Evolutionary conservation across 2,329 filamentous ascomycete genomes (phyloP).

Genomic region (Sporothrix schenckii): DNA sequence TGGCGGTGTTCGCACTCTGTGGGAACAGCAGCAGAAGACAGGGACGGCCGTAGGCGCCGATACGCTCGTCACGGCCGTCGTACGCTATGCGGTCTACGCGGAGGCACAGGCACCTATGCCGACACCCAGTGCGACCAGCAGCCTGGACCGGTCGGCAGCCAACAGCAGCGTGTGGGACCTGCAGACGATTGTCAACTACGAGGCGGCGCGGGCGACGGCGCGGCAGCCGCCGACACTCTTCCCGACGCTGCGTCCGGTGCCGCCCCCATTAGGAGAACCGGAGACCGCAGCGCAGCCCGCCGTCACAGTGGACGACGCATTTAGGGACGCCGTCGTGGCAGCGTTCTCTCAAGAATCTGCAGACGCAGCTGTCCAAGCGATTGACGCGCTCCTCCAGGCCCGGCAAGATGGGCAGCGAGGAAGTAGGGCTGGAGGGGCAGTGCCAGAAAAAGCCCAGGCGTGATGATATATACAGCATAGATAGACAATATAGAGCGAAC

Average conservation of each 20-base stretch:
- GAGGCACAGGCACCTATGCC: background rate
- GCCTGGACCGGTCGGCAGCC: background rate
- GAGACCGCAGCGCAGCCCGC: background rate
- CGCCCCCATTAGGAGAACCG: background rate
- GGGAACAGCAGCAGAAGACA: slow-evolving; percentile 21
- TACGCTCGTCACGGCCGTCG: slow-evolving; percentile 1
- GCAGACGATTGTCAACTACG: slow-evolving; percentile 10
- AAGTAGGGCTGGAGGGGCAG: background rate
- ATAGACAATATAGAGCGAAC: background rate
- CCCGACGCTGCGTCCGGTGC: background rate
- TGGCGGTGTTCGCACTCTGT: slow-evolving; percentile 34
- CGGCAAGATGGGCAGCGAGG: background rate
- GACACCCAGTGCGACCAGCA: background rate
- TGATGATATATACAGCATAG: background rate
- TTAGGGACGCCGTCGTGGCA: background rate
- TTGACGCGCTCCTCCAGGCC: slow-evolving; percentile 4
- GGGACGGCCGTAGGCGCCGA: background rate
- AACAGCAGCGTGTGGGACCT: slow-evolving; percentile 23
- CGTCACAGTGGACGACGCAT: background rate
- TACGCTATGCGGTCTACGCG: slow-evolving; percentile 27
- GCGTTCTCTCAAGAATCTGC: slow-evolving; percentile 7
- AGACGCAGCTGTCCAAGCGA: slow-evolving; percentile 6
- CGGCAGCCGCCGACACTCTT: background rate
- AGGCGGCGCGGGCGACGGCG: background rate
- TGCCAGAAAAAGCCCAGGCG: too few species aligned